A percentile compares a stretch with the other conserved stretches of the same genome.
phyloP scores from a whole-genome alignment of 257 asterid species.

The Paulownia fortunei region DNA sequence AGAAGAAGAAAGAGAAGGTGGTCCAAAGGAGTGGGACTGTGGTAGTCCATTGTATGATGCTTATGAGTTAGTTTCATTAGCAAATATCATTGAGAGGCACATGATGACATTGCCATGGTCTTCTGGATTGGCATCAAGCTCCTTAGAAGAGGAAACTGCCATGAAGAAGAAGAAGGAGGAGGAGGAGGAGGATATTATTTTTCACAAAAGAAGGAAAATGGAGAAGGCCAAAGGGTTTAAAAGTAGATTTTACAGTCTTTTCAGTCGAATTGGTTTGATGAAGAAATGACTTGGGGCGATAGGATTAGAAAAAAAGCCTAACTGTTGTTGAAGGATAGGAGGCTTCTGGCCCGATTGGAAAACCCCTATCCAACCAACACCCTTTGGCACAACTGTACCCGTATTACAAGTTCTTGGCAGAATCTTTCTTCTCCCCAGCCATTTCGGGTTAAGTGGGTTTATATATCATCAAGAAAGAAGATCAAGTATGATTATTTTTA shows the following conservation, averaged over 20 bases:
- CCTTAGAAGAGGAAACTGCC: background rate
- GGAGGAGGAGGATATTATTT: background rate
- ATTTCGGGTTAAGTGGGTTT: too few relatives aligned
- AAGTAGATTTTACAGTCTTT: background rate
- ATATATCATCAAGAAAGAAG: too few relatives aligned
- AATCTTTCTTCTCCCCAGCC: too few relatives aligned
- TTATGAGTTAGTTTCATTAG: slow-evolving; percentile 46
- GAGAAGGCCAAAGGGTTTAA: background rate
- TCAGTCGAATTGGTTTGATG: background rate
- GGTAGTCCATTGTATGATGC: slow-evolving; percentile 68
- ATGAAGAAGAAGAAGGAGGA: background rate
- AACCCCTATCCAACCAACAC: too few relatives aligned
- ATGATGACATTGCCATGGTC: slow-evolving; percentile 5
- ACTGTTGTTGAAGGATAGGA: too few relatives aligned
- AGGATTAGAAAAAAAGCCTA: too few relatives aligned
- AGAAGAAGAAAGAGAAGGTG: background rate
- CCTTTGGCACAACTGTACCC: too few relatives aligned
- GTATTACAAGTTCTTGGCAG: too few relatives aligned
- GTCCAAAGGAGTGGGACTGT: slow-evolving; percentile 46
- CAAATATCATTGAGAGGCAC: slow-evolving; percentile 42
- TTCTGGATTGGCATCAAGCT: background rate
- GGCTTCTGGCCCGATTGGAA: too few relatives aligned
- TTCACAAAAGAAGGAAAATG: background rate
- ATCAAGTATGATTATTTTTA: too few relatives aligned
- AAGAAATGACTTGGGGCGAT: background rate